Conservation (phyloP, 306 rosid species). For the Ammopiptanthus mongolicus region DNA sequence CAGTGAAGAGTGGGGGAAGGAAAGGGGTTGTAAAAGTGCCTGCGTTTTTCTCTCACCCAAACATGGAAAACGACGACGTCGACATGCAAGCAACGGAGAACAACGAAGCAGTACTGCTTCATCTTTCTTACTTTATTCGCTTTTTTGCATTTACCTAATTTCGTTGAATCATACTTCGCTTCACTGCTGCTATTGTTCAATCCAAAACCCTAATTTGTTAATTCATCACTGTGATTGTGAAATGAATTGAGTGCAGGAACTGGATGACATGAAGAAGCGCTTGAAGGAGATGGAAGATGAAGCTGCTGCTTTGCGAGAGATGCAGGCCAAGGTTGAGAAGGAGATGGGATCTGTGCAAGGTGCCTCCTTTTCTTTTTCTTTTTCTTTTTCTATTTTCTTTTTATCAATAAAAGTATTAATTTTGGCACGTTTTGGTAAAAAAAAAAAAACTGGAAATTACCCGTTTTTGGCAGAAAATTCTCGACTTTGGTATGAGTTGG, state of each 20-base stretch:
- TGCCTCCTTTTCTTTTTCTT: not conserved
- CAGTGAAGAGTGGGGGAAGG: too few relatives aligned
- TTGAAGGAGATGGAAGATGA: constrained; percentile 72
- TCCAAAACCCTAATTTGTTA: constrained; percentile 26
- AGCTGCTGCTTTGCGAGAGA: constrained; percentile 62
- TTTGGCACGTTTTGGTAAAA: not conserved
- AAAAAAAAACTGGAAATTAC: not conserved
- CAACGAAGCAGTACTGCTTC: constrained; percentile 33
- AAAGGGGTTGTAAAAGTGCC: too few relatives aligned
- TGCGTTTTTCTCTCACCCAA: not conserved
- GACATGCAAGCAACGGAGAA: constrained; percentile 44
- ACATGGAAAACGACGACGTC: constrained; percentile 50
- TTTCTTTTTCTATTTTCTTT: too few relatives aligned
- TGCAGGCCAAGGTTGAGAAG: constrained; percentile 70
- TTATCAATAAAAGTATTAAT: too few relatives aligned
- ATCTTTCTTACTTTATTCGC: not conserved
- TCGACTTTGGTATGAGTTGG: not conserved
- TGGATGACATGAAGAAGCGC: constrained; percentile 67
- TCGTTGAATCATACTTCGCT: too few relatives aligned
- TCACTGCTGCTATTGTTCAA: not conserved
- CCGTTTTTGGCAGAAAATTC: not conserved
- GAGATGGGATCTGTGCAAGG: constrained; percentile 66
- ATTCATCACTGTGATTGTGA: not conserved
- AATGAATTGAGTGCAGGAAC: constrained; percentile 26
- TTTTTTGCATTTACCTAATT: not conserved